Conservation (phyloP, 192 early-diverging fungal species). For the Diversispora epigaea region DNA sequence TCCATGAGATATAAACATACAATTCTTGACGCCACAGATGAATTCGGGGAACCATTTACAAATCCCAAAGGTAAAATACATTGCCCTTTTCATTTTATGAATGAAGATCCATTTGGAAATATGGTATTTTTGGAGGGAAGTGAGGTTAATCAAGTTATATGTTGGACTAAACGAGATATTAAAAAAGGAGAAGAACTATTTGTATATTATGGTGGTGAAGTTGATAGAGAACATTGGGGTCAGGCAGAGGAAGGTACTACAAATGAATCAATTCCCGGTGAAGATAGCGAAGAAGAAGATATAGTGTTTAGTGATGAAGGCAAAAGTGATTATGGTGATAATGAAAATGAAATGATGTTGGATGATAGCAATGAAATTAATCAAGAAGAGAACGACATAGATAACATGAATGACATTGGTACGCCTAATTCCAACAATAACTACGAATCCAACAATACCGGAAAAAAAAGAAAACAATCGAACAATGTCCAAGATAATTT, state of each 20-base stretch:
- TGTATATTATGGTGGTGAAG: conserved; percentile 83
- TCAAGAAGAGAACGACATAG: too few species aligned
- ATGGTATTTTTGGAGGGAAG: conserved; percentile 77
- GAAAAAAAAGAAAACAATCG: too few species aligned
- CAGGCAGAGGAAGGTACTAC: background rate
- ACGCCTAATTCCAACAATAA: too few species aligned
- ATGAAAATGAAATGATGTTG: background rate
- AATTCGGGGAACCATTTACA: conserved; percentile 69
- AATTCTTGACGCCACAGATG: conserved; percentile 88
- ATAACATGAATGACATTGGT: too few species aligned
- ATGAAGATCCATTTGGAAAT: conserved; percentile 60
- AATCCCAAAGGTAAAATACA: conserved; percentile 59
- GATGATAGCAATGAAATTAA: background rate
- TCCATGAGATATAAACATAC: conserved; percentile 90
- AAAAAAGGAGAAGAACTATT: conserved; percentile 78
- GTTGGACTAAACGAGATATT: conserved; percentile 70
- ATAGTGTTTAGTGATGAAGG: background rate
- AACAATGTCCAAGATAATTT: too few species aligned
- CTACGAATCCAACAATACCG: too few species aligned
- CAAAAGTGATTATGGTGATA: background rate
- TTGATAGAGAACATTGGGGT: conserved; percentile 75
- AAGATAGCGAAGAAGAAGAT: conserved; percentile 14
- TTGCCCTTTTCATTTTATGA: conserved; percentile 95
- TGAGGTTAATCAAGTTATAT: conserved; percentile 86
- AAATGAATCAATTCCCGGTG: background rate